These are phyloP conservation scores for Fusarium heterosporum DNA, from an alignment of 2,329 filamentous ascomycete genomes.

Conservation along the genomic window DNA sequence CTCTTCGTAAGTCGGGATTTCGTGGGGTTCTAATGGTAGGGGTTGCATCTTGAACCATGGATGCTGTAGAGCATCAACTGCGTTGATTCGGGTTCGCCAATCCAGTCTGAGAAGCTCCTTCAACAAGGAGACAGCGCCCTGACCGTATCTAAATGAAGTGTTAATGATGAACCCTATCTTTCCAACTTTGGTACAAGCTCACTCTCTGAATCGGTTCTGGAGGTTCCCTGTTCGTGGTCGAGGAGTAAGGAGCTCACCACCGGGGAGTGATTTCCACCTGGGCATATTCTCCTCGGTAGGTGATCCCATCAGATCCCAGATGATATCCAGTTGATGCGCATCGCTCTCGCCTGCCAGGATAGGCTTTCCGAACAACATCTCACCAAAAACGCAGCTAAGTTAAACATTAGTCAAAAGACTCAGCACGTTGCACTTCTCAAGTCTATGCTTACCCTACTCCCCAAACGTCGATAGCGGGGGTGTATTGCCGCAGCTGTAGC, in stretches of 20 bases:
- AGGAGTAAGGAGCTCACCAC: conserved; percentile 79
- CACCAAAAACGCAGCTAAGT: conserved; percentile 92
- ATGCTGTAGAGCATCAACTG: conserved; percentile 91
- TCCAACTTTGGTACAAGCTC: conserved; percentile 43
- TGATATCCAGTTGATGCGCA: conserved; percentile 88
- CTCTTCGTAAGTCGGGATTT: conserved; percentile 92
- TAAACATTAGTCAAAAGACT: conserved; percentile 35
- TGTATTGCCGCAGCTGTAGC: conserved; percentile 88
- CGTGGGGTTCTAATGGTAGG: conserved; percentile 81
- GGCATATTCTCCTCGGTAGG: conserved; percentile 94
- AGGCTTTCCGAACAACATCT: conserved; percentile 95
- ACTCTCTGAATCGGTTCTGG: conserved; percentile 79
- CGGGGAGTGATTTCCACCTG: conserved; percentile 84
- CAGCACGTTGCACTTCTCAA: not conserved
- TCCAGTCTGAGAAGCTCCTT: conserved; percentile 87
- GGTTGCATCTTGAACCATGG: conserved; percentile 88
- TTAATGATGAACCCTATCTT: conserved; percentile 18
- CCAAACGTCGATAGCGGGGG: conserved; percentile 98
- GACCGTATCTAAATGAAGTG: conserved; percentile 65
- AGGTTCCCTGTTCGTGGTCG: conserved; percentile 73
- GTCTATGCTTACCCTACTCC: conserved; percentile 80
- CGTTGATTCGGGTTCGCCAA: conserved; percentile 90
- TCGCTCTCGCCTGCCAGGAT: conserved; percentile 93
- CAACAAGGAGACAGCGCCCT: conserved; percentile 81
- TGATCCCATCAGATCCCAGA: conserved; percentile 91